These are phyloP conservation scores for Fusarium sp. DNA, from an alignment of 2,329 filamentous ascomycete genomes.

Conservation along the genomic window DNA sequence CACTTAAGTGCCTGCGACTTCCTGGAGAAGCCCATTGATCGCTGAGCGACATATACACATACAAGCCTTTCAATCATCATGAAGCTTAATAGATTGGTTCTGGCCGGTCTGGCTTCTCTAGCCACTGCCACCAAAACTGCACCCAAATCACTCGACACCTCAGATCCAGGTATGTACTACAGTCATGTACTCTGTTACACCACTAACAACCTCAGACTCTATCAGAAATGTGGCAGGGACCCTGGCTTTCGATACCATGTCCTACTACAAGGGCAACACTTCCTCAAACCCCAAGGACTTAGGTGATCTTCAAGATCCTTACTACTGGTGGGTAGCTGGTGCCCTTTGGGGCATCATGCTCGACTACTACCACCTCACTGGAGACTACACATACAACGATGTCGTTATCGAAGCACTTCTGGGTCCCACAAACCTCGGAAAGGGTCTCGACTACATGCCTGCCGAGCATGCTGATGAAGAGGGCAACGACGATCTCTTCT, in stretches of 20 bases:
- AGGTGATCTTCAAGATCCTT: conserved; percentile 72
- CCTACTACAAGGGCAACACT: conserved; percentile 72
- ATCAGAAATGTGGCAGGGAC: conserved; percentile 71
- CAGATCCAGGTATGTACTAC: conserved; percentile 30
- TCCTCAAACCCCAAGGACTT: conserved; percentile 65
- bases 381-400: conserved; percentile 71
- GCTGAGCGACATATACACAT: conserved; percentile 14
- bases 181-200: neutral
- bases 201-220: conserved; percentile 60
- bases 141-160: conserved; percentile 37
- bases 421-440: conserved; percentile 66
- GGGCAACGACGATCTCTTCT: conserved; percentile 81
- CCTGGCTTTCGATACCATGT: conserved; percentile 70
- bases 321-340: conserved; percentile 77
- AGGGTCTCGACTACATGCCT: conserved; percentile 70
- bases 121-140: conserved; percentile 30
- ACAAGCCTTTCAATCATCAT: conserved; percentile 15
- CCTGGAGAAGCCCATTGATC: conserved; percentile 21
- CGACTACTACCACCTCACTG: conserved; percentile 76
- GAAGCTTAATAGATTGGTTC: conserved; percentile 28
- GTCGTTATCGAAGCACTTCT: conserved; percentile 69
- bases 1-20: conserved; percentile 7
- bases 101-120: conserved; percentile 32
- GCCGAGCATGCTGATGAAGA: conserved; percentile 67
- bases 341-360: conserved; percentile 75